A percentile compares a stretch with the other conserved stretches of the same genome.
phyloP scores from a whole-genome alignment of 306 rosid genomes.

The Corylus heterophylla region DNA sequence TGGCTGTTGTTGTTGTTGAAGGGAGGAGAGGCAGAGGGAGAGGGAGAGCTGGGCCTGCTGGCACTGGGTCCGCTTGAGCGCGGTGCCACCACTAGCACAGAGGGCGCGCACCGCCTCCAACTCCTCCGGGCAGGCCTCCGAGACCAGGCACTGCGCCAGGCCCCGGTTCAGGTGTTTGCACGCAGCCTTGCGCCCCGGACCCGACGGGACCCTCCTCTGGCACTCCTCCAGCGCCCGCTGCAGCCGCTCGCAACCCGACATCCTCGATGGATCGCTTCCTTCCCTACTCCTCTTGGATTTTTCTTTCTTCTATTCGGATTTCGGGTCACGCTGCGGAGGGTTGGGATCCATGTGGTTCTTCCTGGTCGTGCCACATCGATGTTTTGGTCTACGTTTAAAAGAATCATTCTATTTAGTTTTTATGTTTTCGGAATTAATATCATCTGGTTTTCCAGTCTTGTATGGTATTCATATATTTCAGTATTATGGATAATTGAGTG shows the following conservation, averaged over 20 bases:
- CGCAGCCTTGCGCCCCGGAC: constrained; percentile 40
- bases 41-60: constrained; percentile 65
- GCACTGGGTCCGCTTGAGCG: constrained; percentile 63
- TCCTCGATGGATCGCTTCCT: not conserved
- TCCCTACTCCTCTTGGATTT: too few species aligned
- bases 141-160: constrained; percentile 52
- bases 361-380: constrained; percentile 14
- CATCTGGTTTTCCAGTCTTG: too few species aligned
- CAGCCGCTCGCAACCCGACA: constrained; percentile 45
- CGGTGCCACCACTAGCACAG: constrained; percentile 59
- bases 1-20: constrained; percentile 17
- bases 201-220: constrained; percentile 53
- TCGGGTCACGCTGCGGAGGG: too few species aligned
- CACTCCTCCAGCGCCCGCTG: constrained; percentile 53
- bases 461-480: too few species aligned
- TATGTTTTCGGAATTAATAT: too few species aligned
- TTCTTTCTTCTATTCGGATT: not conserved
- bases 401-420: too few species aligned
- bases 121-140: constrained; percentile 44
- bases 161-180: constrained; percentile 61
- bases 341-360: not conserved
- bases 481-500: too few species aligned
- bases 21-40: constrained; percentile 54
- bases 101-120: constrained; percentile 53
- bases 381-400: not conserved